These are phyloP conservation scores for Globisporangium carolinianum DNA, from an alignment of 352 stramenopile genomes.

Conservation along the genomic window DNA sequence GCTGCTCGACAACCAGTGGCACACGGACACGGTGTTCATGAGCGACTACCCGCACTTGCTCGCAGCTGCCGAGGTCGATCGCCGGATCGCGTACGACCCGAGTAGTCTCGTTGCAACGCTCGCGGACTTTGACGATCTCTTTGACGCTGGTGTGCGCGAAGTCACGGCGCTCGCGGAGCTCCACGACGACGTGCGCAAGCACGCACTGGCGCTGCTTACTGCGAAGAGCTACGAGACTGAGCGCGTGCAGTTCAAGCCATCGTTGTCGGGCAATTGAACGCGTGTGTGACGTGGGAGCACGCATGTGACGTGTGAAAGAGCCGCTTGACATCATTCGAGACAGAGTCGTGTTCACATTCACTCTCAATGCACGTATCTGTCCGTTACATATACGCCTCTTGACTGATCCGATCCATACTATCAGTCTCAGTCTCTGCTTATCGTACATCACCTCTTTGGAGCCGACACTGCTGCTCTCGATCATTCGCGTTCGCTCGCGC, in stretches of 20 bases:
- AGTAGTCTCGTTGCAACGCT: slow-evolving; percentile 12
- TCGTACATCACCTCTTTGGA: no score
- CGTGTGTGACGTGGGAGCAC: no score
- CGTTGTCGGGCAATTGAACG: no score
- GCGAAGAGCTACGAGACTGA: slow-evolving; percentile 8
- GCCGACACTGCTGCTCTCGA: no score
- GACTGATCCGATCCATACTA: no score
- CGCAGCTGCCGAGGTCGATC: slow-evolving; percentile 13
- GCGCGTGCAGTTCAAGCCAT: slow-evolving; percentile 1
- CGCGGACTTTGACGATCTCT: slow-evolving; percentile 9
- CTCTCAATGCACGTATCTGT: no score
- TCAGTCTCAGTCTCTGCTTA: no score
- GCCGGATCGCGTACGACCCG: slow-evolving; percentile 17
- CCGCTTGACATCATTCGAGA: not conserved
- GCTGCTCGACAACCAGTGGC: slow-evolving; percentile 24
- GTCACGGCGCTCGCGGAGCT: slow-evolving; percentile 8
- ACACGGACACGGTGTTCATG: slow-evolving; percentile 20
- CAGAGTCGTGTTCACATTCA: no score
- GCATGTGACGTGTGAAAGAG: not conserved
- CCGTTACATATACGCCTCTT: no score
- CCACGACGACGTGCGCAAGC: slow-evolving; percentile 11
- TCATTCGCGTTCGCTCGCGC: not conserved
- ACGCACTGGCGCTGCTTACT: slow-evolving; percentile 14
- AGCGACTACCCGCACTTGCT: slow-evolving; percentile 23
- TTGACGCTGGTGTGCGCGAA: slow-evolving; percentile 7